These are phyloP conservation scores for Stentor roeselii DNA, from an alignment of 73 alveolate species.

Conservation along the genomic window DNA sequence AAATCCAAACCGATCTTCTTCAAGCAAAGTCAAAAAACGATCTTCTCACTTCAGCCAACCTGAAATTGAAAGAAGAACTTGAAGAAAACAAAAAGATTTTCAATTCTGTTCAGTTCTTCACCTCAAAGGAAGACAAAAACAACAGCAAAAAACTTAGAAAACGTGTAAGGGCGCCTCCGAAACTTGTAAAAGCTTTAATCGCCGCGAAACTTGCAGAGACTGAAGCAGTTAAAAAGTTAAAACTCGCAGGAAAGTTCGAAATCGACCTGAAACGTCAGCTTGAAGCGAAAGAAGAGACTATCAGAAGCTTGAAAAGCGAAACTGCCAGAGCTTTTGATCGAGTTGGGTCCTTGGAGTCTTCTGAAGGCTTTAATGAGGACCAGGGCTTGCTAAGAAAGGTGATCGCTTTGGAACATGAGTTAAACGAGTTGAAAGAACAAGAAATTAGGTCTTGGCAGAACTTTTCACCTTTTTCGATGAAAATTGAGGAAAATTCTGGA, in stretches of 20 bases:
- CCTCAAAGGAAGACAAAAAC: not conserved
- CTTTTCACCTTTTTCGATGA: not conserved
- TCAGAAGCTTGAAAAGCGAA: not conserved
- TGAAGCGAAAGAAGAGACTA: not conserved
- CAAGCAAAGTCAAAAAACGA: not conserved
- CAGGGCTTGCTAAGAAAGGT: not conserved
- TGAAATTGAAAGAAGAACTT: not conserved
- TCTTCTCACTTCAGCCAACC: not conserved
- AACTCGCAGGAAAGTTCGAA: slow-evolving; percentile 21
- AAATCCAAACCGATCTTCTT: not conserved
- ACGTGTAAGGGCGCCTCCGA: not conserved
- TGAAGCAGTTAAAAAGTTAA: slow-evolving; percentile 23
- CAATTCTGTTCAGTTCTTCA: not conserved
- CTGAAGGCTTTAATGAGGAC: not conserved
- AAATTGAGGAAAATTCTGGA: not conserved
- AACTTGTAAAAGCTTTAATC: slow-evolving; percentile 11
- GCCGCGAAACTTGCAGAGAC: slow-evolving; percentile 21
- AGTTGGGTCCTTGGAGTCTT: not conserved
- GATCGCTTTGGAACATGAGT: not conserved
- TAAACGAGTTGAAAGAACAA: not conserved
- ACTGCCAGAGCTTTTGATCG: not conserved
- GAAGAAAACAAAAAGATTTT: not conserved
- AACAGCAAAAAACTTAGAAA: too few relatives aligned
- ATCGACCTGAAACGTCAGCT: not conserved
- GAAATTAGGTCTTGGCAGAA: not conserved